Evolutionary conservation across 2,329 filamentous ascomycete species (phyloP).

Genomic region (Phialophora macrospora): DNA sequence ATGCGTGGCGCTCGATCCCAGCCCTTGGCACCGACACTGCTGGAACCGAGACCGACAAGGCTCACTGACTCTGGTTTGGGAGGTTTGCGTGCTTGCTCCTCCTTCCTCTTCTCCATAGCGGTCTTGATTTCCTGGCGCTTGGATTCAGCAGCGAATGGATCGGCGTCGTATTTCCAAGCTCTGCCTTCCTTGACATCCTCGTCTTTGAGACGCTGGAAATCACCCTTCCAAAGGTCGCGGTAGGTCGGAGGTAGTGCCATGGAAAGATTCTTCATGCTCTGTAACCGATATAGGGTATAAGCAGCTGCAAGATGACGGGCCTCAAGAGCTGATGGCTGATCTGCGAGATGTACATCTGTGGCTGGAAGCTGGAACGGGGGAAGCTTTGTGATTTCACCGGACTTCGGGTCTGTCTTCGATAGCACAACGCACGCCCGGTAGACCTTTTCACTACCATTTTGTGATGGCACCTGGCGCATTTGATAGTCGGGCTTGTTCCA

Average conservation of each 20-base stretch:
- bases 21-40: conserved; percentile 62
- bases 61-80: conserved; percentile 58
- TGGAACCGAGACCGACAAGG: conserved; percentile 36
- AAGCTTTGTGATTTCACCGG: conserved; percentile 73
- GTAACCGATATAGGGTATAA: conserved; percentile 87
- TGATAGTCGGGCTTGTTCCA: conserved; percentile 95
- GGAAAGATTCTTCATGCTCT: conserved; percentile 94
- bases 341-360: conserved; percentile 74
- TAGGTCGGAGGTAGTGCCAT: conserved; percentile 92
- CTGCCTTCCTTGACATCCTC: conserved; percentile 76
- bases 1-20: conserved; percentile 89
- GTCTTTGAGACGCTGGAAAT: conserved; percentile 81
- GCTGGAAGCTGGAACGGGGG: conserved; percentile 82
- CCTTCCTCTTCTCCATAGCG: conserved; percentile 76
- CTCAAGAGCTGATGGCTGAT: conserved; percentile 80
- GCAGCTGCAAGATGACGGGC: conserved; percentile 92
- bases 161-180: conserved; percentile 91
- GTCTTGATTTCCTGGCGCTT: conserved; percentile 79
- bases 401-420: conserved; percentile 75
- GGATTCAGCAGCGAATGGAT: conserved; percentile 79
- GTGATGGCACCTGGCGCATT: conserved; percentile 38
- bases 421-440: conserved; percentile 83
- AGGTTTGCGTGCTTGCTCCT: conserved; percentile 64
- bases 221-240: conserved; percentile 84
- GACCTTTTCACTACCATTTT: conserved; percentile 57